Conservation (phyloP, 805 yeast genomes). For the Tetrapisispora namnaoensis region DNA sequence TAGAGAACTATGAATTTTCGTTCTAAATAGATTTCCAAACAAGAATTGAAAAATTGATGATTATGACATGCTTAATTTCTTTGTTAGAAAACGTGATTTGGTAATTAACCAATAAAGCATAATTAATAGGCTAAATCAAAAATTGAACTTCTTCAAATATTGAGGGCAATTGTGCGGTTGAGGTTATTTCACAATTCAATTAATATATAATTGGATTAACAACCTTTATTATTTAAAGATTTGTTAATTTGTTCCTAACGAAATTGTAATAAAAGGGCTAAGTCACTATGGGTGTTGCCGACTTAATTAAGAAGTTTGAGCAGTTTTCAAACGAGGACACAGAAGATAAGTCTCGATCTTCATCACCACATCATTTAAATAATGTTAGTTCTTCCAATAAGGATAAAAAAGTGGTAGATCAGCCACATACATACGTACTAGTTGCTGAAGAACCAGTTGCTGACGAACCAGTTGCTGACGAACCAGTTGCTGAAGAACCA, state of each 20-base stretch:
- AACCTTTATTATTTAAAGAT: no score
- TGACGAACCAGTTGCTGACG: constrained; percentile 2
- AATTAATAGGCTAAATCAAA: no score
- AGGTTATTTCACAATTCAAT: no score
- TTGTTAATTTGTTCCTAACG: no score
- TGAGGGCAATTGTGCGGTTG: no score
- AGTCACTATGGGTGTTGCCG: constrained; percentile 30
- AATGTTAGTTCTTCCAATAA: background rate
- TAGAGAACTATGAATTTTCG: no score
- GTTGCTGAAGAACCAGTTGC: constrained; percentile 5
- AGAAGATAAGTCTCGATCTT: background rate
- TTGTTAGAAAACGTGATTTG: background rate
- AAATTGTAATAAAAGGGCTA: background rate
- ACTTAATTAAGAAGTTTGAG: constrained; percentile 30
- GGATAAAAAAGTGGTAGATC: background rate
- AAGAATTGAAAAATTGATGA: no score
- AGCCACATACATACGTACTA: background rate
- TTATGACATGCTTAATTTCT: background rate
- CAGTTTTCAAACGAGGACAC: constrained; percentile 15
- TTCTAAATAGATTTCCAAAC: background rate
- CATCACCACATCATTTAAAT: background rate
- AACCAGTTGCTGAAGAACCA: constrained; percentile 4
- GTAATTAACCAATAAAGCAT: no score
- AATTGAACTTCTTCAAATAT: no score
- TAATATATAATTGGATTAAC: no score